Evolutionary conservation across 108 stramenopile genomes (phyloP).

Genomic region (Epithemia pelagica): DNA sequence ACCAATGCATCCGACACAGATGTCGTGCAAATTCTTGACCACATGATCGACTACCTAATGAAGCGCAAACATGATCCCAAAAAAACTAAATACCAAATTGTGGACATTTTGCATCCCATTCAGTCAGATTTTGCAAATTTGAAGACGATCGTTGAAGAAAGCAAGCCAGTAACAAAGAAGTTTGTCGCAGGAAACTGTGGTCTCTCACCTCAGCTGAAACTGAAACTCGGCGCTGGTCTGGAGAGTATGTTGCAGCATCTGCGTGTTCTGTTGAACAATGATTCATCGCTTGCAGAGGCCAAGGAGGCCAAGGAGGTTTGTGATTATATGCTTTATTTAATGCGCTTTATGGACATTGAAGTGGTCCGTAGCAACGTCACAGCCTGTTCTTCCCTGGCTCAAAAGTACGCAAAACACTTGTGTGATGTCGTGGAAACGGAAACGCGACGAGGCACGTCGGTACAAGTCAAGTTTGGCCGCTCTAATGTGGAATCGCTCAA

Average conservation of each 20-base stretch:
- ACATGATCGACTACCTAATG: conserved; percentile 29
- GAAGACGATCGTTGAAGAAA: neutral
- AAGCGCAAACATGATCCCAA: conserved; percentile 3
- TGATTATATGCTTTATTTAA: neutral
- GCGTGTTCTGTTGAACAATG: neutral
- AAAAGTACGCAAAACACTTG: neutral
- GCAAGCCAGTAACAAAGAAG: neutral
- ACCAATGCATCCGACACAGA: conserved; percentile 31
- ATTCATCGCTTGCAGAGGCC: neutral
- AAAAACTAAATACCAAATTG: conserved; percentile 29
- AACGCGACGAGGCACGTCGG: neutral
- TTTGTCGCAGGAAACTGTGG: conserved; percentile 14
- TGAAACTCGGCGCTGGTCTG: conserved; percentile 29
- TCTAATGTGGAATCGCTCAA: neutral
- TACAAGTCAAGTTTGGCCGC: neutral
- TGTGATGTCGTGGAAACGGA: neutral
- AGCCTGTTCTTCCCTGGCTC: neutral
- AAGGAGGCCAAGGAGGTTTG: neutral
- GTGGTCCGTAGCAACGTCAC: neutral
- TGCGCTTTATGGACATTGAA: neutral
- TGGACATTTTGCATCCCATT: conserved; percentile 38
- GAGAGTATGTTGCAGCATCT: neutral
- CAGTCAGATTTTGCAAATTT: conserved; percentile 23
- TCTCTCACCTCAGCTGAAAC: conserved; percentile 26
- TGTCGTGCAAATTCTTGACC: conserved; percentile 18